Conservation (phyloP, 2,329 filamentous ascomycete genomes). For the Westerdykella sp. region DNA sequence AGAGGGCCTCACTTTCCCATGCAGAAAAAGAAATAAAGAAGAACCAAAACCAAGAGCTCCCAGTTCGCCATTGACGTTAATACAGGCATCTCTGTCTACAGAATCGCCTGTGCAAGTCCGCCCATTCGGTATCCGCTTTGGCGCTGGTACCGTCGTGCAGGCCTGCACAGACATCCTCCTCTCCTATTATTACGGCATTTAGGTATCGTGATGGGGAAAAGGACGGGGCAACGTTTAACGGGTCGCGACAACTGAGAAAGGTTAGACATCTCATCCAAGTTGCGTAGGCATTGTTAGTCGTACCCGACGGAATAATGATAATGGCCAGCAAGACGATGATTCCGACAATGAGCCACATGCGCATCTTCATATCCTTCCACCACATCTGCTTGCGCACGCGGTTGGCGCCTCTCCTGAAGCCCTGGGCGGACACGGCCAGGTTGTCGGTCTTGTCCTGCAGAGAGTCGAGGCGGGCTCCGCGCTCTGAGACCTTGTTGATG, state of each 20-base stretch:
- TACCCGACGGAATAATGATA: conserved; percentile 91
- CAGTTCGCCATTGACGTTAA: conserved; percentile 32
- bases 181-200: not conserved
- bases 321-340: conserved; percentile 87
- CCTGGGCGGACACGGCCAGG: conserved; percentile 84
- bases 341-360: conserved; percentile 87
- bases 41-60: conserved; percentile 26
- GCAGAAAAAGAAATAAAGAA: conserved; percentile 33
- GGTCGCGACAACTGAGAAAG: not conserved
- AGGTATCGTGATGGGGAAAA: not conserved
- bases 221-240: not conserved
- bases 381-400: conserved; percentile 92
- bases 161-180: conserved; percentile 11
- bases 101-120: not conserved
- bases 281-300: conserved; percentile 26
- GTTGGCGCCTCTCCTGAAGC: conserved; percentile 94
- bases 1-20: conserved; percentile 21
- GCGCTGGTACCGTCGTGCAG: conserved; percentile 2
- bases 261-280: not conserved
- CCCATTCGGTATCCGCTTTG: too few relatives aligned
- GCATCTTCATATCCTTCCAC: conserved; percentile 99
- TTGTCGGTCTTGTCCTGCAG: conserved; percentile 93
- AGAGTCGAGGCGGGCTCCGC: conserved; percentile 80
- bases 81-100: conserved; percentile 22
- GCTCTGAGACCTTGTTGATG: conserved; percentile 92